Evolutionary conservation across 2,329 filamentous ascomycete genomes (phyloP), one percentile per base, ranked within the genome.

Genomic region (Albifimbria verrucaria): DNA sequence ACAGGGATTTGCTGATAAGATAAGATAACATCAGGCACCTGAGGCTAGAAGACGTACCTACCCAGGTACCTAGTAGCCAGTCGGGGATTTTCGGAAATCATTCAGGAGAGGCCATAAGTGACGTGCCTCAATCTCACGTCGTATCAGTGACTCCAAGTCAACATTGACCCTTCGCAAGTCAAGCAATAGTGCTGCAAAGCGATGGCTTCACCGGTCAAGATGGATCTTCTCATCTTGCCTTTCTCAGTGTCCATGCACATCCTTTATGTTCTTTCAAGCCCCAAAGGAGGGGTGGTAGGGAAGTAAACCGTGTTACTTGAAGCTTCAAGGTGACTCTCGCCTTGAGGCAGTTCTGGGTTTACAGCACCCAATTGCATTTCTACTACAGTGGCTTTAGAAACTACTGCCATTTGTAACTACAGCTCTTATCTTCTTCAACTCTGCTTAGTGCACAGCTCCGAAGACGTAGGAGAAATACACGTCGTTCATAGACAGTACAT

Each of bases 201-300:
- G 47, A 56, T 58, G 53, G 49, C 48, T 23, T 46, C 52, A 50
- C 52, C 52, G n/a, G 55, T 52, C 58, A 52, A 52, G 46, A 67
- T 67, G 65, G 52, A 54, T 55, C 11, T 17, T 10, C 25, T 28
- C 11, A 32, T 21, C 24, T 32, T 20, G 9, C 17, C 17, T 11
- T 20, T 20, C 12, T 18, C n/a, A 54, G 59, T 62, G 59, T 59
- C 57, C 43, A 45, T 54, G 56, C 53, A 60, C 59, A 58, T 57
- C 49, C 48, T 44, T 55, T 49, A 47, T 56, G 46, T 52, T 51
- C 26, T 69, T 65, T 67, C 75, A 74, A 79, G 70, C 77, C 79
- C 79, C 77, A 80, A 77, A 63, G 77, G 56, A 60, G 78, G 78
- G 78, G 77, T 78, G 56, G 62, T 62, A 57, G 65, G 62, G 60